These are phyloP conservation scores for Lactifluus piperatus DNA, from an alignment of 768 basidiomycete species.

Conservation along the genomic window DNA sequence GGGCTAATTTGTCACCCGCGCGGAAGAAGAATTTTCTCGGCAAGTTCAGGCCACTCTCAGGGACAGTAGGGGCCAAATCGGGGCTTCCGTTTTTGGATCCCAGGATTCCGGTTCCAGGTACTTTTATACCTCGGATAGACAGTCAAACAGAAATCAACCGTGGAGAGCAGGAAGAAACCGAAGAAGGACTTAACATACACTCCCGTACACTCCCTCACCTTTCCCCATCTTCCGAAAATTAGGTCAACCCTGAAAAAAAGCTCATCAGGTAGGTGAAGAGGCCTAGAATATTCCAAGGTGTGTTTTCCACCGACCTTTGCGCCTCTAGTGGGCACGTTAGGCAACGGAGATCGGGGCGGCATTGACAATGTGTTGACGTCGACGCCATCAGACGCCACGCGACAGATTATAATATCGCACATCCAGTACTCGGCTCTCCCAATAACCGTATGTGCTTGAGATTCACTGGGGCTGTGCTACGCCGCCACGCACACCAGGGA, in stretches of 20 bases:
- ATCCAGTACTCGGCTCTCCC: neutral
- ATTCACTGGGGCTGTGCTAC: neutral
- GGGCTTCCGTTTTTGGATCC: neutral
- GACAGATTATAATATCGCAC: neutral
- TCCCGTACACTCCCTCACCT: no score
- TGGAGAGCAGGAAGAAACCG: neutral
- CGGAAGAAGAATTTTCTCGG: neutral
- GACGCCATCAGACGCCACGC: neutral
- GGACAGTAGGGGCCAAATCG: neutral
- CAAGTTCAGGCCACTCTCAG: neutral
- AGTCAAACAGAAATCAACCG: neutral
- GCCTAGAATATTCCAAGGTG: neutral
- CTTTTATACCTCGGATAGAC: no score
- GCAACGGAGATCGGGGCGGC: neutral
- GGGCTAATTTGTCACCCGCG: neutral
- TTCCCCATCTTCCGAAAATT: neutral
- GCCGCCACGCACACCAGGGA: neutral
- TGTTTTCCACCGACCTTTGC: neutral
- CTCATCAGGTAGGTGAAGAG: no score
- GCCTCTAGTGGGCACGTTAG: no score
- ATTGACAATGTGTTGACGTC: neutral
- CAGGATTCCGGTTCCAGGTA: neutral
- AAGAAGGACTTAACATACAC: neutral
- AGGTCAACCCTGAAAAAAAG: neutral
- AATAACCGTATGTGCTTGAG: neutral